Percentiles rank a stretch among this genome's conserved stretches.
Evolutionary conservation across 805 yeast species (phyloP).

Genomic region (Zygoascus biomembranicola): DNA sequence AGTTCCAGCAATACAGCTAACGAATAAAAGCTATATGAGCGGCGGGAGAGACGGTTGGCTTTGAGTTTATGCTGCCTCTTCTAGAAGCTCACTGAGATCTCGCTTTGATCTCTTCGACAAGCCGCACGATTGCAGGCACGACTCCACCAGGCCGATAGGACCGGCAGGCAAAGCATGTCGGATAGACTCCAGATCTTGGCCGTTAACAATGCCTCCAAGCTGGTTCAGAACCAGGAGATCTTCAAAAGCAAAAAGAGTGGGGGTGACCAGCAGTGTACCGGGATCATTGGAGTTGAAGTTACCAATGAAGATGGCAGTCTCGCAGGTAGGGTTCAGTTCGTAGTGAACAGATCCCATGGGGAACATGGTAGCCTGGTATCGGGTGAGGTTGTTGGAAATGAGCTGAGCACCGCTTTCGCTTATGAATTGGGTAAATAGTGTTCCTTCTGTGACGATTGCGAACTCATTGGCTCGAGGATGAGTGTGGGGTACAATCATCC

Average conservation of each 20-base stretch:
- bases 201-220: constrained; percentile 4
- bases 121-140: background rate
- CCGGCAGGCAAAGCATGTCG: constrained; percentile 1
- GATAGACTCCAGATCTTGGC: constrained; percentile 1
- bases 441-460: constrained; percentile 14
- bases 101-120: background rate
- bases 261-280: constrained; percentile 11
- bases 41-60: no score
- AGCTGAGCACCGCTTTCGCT: constrained; percentile 11
- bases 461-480: constrained; percentile 15
- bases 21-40: background rate
- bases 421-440: constrained; percentile 12
- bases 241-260: constrained; percentile 3
- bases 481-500: constrained; percentile 13
- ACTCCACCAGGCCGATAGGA: background rate
- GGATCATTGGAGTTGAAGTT: constrained; percentile 19
- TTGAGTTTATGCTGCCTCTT: background rate
- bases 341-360: constrained; percentile 17
- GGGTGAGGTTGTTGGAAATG: constrained; percentile 9
- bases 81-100: background rate
- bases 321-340: constrained; percentile 17
- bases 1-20: background rate
- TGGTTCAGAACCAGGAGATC: constrained; percentile 6
- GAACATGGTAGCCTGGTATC: constrained; percentile 13
- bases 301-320: constrained; percentile 8